These are phyloP conservation scores for Thamnidium elegans DNA, from an alignment of 192 early-diverging fungal genomes.

Conservation along the genomic window DNA sequence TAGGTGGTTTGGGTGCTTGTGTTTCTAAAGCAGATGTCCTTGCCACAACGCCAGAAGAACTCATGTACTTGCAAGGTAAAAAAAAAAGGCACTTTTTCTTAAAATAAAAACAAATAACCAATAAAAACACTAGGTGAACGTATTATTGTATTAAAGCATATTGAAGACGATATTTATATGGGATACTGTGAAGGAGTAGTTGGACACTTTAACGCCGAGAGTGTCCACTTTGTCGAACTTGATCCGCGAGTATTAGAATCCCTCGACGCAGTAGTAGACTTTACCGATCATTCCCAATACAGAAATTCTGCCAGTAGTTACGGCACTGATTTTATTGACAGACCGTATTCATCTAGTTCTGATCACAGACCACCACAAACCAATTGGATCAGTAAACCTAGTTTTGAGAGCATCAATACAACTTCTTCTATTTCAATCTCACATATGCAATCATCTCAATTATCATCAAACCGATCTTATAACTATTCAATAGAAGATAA, in stretches of 20 bases:
- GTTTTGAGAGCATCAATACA: constrained; percentile 16
- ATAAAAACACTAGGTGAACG: constrained; percentile 35
- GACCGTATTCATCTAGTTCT: constrained; percentile 5
- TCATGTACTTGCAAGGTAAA: constrained; percentile 45
- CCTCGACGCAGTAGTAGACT: constrained; percentile 23
- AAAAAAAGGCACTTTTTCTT: neutral
- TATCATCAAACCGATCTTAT: neutral
- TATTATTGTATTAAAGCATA: constrained; percentile 38
- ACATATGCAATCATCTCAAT: constrained; percentile 4
- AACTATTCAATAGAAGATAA: constrained; percentile 1
- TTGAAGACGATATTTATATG: constrained; percentile 40
- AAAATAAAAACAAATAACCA: neutral
- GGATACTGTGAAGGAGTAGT: constrained; percentile 58
- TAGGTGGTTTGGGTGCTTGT: constrained; percentile 43
- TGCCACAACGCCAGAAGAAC: constrained; percentile 39
- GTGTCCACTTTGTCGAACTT: constrained; percentile 49
- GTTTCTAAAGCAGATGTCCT: constrained; percentile 41
- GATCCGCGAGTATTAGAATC: constrained; percentile 39
- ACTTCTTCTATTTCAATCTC: constrained; percentile 10
- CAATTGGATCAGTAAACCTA: constrained; percentile 14
- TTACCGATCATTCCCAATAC: neutral
- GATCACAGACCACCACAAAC: constrained; percentile 11
- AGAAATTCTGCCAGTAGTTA: neutral
- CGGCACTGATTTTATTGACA: neutral
- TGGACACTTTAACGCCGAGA: constrained; percentile 47